These are phyloP conservation scores for Phytophthora aleatoria DNA, from an alignment of 352 stramenopile species.

Conservation along the genomic window DNA sequence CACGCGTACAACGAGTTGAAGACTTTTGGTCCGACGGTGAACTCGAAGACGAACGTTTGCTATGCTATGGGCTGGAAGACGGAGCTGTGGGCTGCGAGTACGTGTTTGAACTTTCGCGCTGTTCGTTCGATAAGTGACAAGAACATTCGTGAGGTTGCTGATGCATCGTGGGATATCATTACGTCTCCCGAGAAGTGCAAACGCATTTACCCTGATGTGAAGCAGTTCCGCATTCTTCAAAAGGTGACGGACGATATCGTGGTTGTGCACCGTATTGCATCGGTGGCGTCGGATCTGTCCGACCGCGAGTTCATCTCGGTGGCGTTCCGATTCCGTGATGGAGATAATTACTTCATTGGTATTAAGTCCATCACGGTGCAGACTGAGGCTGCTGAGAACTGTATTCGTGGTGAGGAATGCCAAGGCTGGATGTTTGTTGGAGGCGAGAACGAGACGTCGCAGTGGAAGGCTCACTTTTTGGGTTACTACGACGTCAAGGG, in stretches of 20 bases:
- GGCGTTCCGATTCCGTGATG: constrained; percentile 69
- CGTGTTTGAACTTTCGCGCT: constrained; percentile 77
- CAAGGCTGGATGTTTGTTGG: constrained; percentile 86
- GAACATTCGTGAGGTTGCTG: constrained; percentile 73
- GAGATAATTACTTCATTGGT: constrained; percentile 84
- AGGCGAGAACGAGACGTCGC: constrained; percentile 61
- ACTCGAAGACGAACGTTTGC: constrained; percentile 86
- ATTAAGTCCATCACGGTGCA: constrained; percentile 77
- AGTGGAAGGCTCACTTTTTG: constrained; percentile 81
- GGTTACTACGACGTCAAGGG: constrained; percentile 87
- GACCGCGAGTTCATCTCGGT: constrained; percentile 84
- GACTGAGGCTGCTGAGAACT: constrained; percentile 76
- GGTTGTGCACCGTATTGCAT: constrained; percentile 77
- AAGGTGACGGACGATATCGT: constrained; percentile 88
- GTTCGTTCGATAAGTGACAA: constrained; percentile 63
- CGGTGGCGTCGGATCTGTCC: constrained; percentile 70
- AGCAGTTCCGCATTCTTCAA: constrained; percentile 83
- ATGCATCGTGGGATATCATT: constrained; percentile 85
- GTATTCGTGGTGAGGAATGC: constrained; percentile 78
- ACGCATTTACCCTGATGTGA: constrained; percentile 84
- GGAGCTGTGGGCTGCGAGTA: constrained; percentile 79
- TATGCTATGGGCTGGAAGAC: constrained; percentile 89
- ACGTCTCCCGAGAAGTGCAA: constrained; percentile 84
- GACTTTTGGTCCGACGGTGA: constrained; percentile 71
- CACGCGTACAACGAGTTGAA: constrained; percentile 83